Conservation (phyloP, 176 grass and related monocot genomes). For the maize (Zea mays) region Zm-B73-REFERENCE-NAM-5.0 NC_050103.1:115619001-115619500, state of each 20-base stretch:
- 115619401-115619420: constrained; percentile 93
- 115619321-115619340: constrained; percentile 44
- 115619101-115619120: constrained; percentile 96
- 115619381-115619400: constrained; percentile 51
- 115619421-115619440: constrained; percentile 53
- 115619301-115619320: not conserved
- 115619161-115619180: constrained; percentile 91
- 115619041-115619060: not conserved
- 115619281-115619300: not conserved
- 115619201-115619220: constrained; percentile 77
- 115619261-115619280: constrained; percentile 16
- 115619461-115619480: constrained; percentile 12
- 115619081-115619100: not conserved
- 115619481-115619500: constrained; percentile 40
- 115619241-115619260: constrained; percentile 57
- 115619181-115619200: constrained; percentile 71
- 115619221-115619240: constrained; percentile 91
- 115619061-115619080: not conserved
- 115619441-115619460: not conserved
- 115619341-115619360: constrained; percentile 74
- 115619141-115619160: constrained; percentile 66
- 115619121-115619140: constrained; percentile 69
- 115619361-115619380: constrained; percentile 88
- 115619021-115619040: no score
- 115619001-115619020: no score